Evolutionary conservation across 2,329 filamentous ascomycete genomes (phyloP), one percentile per base, ranked within the genome.

Genomic region (Trichophyton rubrum): DNA sequence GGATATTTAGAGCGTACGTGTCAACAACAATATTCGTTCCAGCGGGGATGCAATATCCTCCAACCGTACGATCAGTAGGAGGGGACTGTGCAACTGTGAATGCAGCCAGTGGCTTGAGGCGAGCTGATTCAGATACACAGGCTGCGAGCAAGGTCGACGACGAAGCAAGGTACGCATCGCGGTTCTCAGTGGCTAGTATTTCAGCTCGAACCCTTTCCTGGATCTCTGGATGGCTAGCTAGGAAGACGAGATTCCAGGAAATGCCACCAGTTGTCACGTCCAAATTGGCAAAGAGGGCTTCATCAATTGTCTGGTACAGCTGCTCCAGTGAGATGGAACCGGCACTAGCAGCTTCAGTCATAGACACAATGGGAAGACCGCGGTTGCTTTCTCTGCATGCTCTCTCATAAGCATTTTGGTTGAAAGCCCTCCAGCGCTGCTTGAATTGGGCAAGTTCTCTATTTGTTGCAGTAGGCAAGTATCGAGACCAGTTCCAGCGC

Each of bases 251-350:
- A n/a, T 69, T 72, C 77, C 78, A 80, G 0, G 74, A 73, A 0
- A 79, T 56, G 0, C 66, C 75, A 3, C 74, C 73, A 1, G 71
- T 72, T 0, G 76, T 77, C 7, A 79, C 77, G 61, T 80, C 78
- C 0, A 79, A 68, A 61, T 79, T 79, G 1, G 75, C 77, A 61
- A 73, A 80, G 0, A 79, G 70, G 49, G 71, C 71, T 64, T 79
- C 78, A 62, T 79, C 76, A 4, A 79, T 64, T 0, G 78, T 79
- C 33, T 78, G 77, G 0, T 74, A 66, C 1, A 74, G 58, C 47
- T 75, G 61, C 4, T 71, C 66, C 11, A 59, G 59, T 0, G 61
- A 66, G 20, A 74, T 66, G 3, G 59, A 35, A 0, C 71, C 69
- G 5, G 65, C 22, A 13, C 24, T 33, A 0, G 64, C 62, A 5